Conservation (phyloP, 331 rosid species). For the Acacia pycnantha region DNA sequence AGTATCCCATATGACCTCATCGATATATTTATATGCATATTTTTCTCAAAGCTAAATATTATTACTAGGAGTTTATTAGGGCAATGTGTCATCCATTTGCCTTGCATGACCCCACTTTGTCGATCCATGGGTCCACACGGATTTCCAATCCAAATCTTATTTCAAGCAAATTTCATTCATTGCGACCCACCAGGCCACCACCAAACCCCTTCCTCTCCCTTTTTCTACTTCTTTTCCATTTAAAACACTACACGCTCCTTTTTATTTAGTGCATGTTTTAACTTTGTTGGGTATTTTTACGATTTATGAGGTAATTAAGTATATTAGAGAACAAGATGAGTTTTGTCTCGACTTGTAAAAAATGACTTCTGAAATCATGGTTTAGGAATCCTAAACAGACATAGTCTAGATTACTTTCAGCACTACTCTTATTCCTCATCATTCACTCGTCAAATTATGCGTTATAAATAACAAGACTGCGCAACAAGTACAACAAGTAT, state of each 20-base stretch:
- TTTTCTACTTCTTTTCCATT: background rate
- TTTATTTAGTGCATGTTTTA: no score
- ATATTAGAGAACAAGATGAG: no score
- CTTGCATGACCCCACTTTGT: background rate
- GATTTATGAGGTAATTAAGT: no score
- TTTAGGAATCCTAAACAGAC: no score
- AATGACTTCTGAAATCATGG: no score
- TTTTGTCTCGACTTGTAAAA: no score
- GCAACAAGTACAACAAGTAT: background rate
- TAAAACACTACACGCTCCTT: no score
- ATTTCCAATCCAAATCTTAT: background rate
- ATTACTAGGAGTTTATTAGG: background rate
- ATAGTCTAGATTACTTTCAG: no score
- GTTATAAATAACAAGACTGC: background rate
- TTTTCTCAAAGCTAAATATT: background rate
- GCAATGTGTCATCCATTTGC: constrained; percentile 4
- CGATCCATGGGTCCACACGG: constrained; percentile 23
- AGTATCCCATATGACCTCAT: background rate
- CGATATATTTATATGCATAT: background rate
- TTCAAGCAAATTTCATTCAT: background rate
- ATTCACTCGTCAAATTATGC: background rate
- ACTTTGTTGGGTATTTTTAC: no score
- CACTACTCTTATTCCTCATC: background rate
- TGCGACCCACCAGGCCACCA: background rate
- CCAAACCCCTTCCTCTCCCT: background rate